Evolutionary conservation across 306 rosid genomes (phyloP), one percentile per base, ranked within the genome.

Genomic region (Fragaria iinumae): DNA sequence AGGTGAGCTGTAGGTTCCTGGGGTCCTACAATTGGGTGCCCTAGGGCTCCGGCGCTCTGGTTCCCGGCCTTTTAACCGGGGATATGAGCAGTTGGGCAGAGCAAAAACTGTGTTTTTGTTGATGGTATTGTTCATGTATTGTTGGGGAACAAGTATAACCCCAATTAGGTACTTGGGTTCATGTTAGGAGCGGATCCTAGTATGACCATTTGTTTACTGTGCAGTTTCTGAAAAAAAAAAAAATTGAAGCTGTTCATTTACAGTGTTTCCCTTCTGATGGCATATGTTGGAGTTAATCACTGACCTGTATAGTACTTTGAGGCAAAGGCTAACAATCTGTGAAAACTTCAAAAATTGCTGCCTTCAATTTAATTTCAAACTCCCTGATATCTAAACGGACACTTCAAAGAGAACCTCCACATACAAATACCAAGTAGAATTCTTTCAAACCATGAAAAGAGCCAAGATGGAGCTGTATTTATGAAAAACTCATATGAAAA

Each of bases 111-210:
- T 68, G 45, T 48, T 87, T 76, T 56, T 39, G 75, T 81, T 29
- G 76, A 44, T 80, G 80, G 45, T 79, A 82, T 55, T 71, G 56
- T 25, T 27, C 73, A 65, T 83, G 88, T 76, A 38, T 56, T 5
- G 60, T 5, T 72, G 96, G 92, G 86, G 90, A 73, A 80, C 66
- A 83, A 75, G 78, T 67, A 69, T 50, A 63, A 12, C 81, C 65
- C 84, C 70, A 72, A 1, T 52, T 18, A 43, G 60, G 67, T 68
- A 2, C 44, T 75, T 45, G 67, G 88, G 92, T 82, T 84, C 77
- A 82, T 89, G 86, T 86, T 83, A 69, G 91, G 93, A 84, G 79
- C 45, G 90, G 93, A 88, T 93, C 94, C 94, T 87, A 63, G 75
- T 79, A 81, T 86, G 94, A 69, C 82, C 82, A 80, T 56, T 79